Evolutionary conservation across 2,329 filamentous ascomycete species (phyloP), one percentile per base, ranked within the genome.

Genomic region (Zelopaecilomyces penicillatus): DNA sequence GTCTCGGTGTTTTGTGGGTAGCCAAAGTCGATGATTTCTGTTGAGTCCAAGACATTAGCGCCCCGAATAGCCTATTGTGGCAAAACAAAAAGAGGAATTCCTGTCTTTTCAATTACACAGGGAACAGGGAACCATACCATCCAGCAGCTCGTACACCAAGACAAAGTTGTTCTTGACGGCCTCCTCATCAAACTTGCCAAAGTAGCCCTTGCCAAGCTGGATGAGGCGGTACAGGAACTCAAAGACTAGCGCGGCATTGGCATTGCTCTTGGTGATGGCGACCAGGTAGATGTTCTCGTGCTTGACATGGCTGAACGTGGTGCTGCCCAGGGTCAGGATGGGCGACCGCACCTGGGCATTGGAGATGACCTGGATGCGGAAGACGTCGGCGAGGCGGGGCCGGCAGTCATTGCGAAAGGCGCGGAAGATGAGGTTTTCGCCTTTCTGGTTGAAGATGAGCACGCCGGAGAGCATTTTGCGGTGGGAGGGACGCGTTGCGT

Each of bases 141-240:
- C 93, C 45, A 98, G 71, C 46, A 98, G 77, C 75, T 98, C 93
- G 67, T 98, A 98, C 34, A 98, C 89, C 54, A 98, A 75, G 52
- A 98, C 93, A 70, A 98, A 98, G 73, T 98, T 98, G 71, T 96
- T 97, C 83, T 98, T 98, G 57, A 98, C 91, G 46, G 93, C 90
- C 70, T 98, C 93, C 74, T 98, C 93, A 61, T 98, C 93, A 62
- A 98, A 95, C 68, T 97, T 97, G 63, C 87, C 91, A 75, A 98
- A 98, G 69, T 98, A 98, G 46, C 89, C 87, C 69, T 87, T 89
- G 36, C 93, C 93, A 52, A 98, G 74, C 61, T 84, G 79, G 53
- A 96, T 87, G 59, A 98, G 72, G 56, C 90, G 82, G 71, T 97
- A 97, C 50, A 98, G 74, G 63, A 98, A 98, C 71, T 98, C 93